Evolutionary conservation across 495 filamentous ascomycete species (phyloP).

Genomic region (Neurospora intermedia): DNA sequence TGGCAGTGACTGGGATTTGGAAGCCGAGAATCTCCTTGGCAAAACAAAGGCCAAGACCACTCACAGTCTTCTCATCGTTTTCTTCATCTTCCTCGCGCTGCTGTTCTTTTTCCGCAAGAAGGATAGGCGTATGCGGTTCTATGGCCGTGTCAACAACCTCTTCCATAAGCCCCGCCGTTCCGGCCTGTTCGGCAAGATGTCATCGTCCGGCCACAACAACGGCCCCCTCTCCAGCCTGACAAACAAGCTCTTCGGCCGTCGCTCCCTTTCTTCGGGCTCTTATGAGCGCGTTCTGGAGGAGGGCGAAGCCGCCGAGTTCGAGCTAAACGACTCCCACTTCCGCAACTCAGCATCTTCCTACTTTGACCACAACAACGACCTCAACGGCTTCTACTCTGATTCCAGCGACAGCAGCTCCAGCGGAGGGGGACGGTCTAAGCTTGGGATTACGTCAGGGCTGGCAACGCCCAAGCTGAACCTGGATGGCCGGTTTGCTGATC

Average conservation of each 20-base stretch:
- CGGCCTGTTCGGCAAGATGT: constrained; percentile 42
- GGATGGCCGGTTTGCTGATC: constrained; percentile 11
- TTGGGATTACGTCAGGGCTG: constrained; percentile 48
- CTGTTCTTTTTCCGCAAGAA: constrained; percentile 48
- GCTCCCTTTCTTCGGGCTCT: constrained; percentile 22
- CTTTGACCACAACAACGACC: constrained; percentile 39
- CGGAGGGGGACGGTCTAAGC: constrained; percentile 10
- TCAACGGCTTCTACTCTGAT: constrained; percentile 45
- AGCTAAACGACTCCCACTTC: constrained; percentile 50
- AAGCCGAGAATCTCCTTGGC: constrained; percentile 53
- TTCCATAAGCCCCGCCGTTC: constrained; percentile 41
- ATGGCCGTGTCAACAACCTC: constrained; percentile 44
- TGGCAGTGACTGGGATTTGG: constrained; percentile 50
- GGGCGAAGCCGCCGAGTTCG: constrained; percentile 56
- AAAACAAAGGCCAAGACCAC: constrained; percentile 59
- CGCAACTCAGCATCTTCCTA: constrained; percentile 16
- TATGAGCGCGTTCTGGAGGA: constrained; percentile 87
- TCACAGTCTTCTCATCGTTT: constrained; percentile 62
- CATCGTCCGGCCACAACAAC: constrained; percentile 11
- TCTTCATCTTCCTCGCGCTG: constrained; percentile 55
- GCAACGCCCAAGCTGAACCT: constrained; percentile 57
- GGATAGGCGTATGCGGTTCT: constrained; percentile 58
- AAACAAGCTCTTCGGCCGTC: constrained; percentile 45
- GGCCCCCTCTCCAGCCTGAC: constrained; percentile 29
- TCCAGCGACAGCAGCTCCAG: constrained; percentile 29